Base-by-base conservation (phyloP, 83 land plant species). In the Picea abies region DNA sequence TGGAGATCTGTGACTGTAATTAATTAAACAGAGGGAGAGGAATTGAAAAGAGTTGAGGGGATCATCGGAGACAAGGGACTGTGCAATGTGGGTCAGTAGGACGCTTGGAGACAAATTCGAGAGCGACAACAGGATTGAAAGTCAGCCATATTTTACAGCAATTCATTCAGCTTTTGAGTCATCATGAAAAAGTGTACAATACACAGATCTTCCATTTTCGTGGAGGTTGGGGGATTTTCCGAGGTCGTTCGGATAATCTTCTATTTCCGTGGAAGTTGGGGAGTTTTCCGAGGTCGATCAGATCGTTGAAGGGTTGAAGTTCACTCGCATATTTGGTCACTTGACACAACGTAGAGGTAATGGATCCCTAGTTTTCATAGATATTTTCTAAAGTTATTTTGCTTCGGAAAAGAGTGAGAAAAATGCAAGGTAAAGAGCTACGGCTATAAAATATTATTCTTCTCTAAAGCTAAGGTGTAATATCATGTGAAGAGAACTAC, bases 131-230 rank as follows among this genome's bases (percentile, higher is more conserved):
- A 76, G 78, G 49, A 76, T 12, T 47, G 22, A 35, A 76, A 76
- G 78, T 76, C 78, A 76, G 32, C 32, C 32, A 47, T 47, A 47
- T 52, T 47, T 52, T 52, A 52, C 22, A 22, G 7, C 47, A n/a
- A 10, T 25, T 49, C 23, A 23, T 76, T 37, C 78, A 76, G 56
- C 78, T 76, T 76, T 76, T 76, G 78, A 76, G 60, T 76, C 78
- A 76, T 76, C 78, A 52, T 76, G 78, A 60, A 52, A 76, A 76
- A 76, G 60, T 16, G 60, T 3, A 14, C 60, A 22, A 60, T 76
- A 60, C 19, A 52, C 15, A 49, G 56, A 52, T 49, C 78, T 49
- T 76, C 61, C 14, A 76, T 76, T 76, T 76, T 52, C 19, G 26
- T 52, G 78, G 78, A 25, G 12, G 60, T 16, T 52, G 60, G 39